These are phyloP conservation scores for Trichosporon asahii DNA, from an alignment of 1,284 basidiomycete genomes.

Conservation along the genomic window DNA sequence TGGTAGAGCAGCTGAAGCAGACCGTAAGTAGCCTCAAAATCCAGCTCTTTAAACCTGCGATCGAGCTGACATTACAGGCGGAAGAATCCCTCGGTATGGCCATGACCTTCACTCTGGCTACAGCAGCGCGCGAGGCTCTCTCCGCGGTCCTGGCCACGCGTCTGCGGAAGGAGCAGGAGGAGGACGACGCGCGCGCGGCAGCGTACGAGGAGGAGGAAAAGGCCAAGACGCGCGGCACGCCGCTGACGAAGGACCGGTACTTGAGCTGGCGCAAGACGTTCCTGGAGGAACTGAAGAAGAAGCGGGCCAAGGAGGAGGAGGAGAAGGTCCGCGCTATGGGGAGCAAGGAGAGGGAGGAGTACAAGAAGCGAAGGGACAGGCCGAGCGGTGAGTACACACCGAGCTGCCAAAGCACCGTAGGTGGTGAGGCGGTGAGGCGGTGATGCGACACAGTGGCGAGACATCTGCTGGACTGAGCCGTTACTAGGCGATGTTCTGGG, in stretches of 20 bases:
- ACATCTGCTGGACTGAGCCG: too few relatives aligned
- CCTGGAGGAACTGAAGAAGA: conserved; percentile 63
- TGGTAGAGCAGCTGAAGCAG: conserved; percentile 61
- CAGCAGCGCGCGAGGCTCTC: conserved; percentile 77
- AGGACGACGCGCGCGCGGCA: conserved; percentile 68
- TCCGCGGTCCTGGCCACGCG: conserved; percentile 63
- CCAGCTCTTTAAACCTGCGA: too few relatives aligned
- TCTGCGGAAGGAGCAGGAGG: conserved; percentile 59
- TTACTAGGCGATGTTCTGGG: too few relatives aligned
- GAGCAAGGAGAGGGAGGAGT: conserved; percentile 85
- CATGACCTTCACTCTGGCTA: conserved; percentile 93
- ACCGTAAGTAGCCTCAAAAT: conserved; percentile 55
- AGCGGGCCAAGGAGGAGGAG: conserved; percentile 69
- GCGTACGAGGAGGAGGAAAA: conserved; percentile 82
- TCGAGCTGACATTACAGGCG: conserved; percentile 57
- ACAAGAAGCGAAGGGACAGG: conserved; percentile 63
- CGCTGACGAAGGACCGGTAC: conserved; percentile 80
- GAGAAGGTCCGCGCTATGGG: conserved; percentile 72
- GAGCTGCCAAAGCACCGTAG: background rate
- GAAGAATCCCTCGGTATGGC: conserved; percentile 92
- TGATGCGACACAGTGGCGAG: too few relatives aligned
- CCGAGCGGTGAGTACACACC: conserved; percentile 66
- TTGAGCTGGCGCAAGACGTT: conserved; percentile 75
- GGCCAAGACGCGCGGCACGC: conserved; percentile 80
- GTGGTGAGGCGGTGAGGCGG: too few relatives aligned